Base-by-base conservation (phyloP, 2,329 filamentous ascomycete species). In the Curvularia verruculosa region DNA sequence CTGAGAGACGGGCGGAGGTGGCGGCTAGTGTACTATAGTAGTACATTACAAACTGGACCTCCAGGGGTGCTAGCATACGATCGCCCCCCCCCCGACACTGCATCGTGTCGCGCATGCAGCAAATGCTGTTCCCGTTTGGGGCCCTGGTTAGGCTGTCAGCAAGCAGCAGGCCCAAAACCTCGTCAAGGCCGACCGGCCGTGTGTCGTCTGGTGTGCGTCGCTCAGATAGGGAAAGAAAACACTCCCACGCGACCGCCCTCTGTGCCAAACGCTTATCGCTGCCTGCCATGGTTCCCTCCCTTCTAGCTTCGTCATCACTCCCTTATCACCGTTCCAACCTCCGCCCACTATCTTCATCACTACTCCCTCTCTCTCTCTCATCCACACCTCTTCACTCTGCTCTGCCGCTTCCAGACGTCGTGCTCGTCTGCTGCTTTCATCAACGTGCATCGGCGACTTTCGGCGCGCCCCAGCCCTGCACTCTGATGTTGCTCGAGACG, bases 401-500 rank as follows among this genome's bases (percentile, higher is more conserved):
- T 49, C 60, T 23, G 31, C 37, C 47, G 44, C 36, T n/a, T n/a
- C n/a, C n/a, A n/a, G 28, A n/a, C 45, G 39, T 37, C 36, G 18
- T 45, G 31, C 46, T 18, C 31, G 46, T 54, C 41, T 34, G 1
- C 41, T 34, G 1, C 7, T 37, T 48, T 31, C 47, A 40, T 52
- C 48, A 31, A 44, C 39, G 44, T 49, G 56, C 34, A 43, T 56
- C 56, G 52, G 56, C 46, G 29, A 58, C 36, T 54, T 39, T 58
- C 56, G 56, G 54, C 57, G 56, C 53, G 52, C 54, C 50, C 56
- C 50, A 61, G 54, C 67, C 69, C 65, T 71, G 71, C 64, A 58
- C 64, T 51, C 61, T 65, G 47, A 72, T 74, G 70, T 68, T 59
- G 52, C 61, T 60, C 49, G 57, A 51, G 56, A 53, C 37, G 41